Base-by-base conservation (phyloP, 352 stramenopile species). In the Phytophthora nicotianae region DNA sequence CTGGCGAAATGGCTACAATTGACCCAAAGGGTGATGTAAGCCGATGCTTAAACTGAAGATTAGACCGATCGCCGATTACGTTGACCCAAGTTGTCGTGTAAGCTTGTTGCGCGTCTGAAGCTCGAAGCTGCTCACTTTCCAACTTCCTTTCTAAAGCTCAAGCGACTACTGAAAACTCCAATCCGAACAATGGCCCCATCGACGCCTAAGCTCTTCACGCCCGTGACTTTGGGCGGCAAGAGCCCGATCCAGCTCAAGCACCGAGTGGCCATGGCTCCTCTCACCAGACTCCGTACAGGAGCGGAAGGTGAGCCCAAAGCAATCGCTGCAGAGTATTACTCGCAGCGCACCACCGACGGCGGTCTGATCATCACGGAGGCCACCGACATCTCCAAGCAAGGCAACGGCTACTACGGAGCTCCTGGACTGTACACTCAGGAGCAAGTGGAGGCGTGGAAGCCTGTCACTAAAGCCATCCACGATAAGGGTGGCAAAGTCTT, bases 401-500 rank as follows among this genome's bases (percentile, higher is more conserved):
- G 58, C 38, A 61, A 63, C 32, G 68, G 66, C 16, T 77, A 75
- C 43, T 70, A 58, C 10, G 65, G 64, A 32, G 65, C 72, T 9
- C 78, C 77, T 2, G 78, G 77, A 7, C 68, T 89, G 42, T 85
- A 77, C 55, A 81, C 59, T 10, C 27, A 69, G 5, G 80, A 81
- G 23, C 78, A 90, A 55, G 54, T 77, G 20, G 51, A 74, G 17
- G 62, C 42, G 11, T 90, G 81, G 79, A 82, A 87, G 41, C 51
- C 56, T 24, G 62, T 90, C 10, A 78, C 73, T 5, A 79, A 91
- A 42, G 59, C 64, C 13, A 85, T 97, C 14, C 89, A 96, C 54
- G 71, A 66, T 23, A 90, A 91, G 48, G 77, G 71, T 14, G 82
- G 75, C 51, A 76, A 77, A 29, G 92, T 96, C 35, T 89, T 79